These are phyloP conservation scores for Stachybotrys chartarum DNA, from an alignment of 2,329 filamentous ascomycete genomes.

Conservation along the genomic window DNA sequence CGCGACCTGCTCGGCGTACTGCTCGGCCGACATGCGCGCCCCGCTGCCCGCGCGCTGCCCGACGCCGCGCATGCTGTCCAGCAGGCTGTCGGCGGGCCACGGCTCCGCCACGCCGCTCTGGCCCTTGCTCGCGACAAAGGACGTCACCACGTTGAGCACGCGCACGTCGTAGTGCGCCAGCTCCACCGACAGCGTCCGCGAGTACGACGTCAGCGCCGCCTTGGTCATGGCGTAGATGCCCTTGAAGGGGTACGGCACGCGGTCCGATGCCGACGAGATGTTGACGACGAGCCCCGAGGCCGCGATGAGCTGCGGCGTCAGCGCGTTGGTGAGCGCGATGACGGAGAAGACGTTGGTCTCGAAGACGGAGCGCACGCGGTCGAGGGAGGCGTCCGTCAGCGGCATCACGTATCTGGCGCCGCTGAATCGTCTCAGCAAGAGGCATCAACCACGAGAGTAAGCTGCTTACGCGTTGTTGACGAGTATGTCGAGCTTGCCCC, in stretches of 20 bases:
- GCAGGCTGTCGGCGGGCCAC: constrained; percentile 5
- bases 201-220: constrained; percentile 27
- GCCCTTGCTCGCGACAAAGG: constrained; percentile 4
- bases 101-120: constrained; percentile 4
- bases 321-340: constrained; percentile 27
- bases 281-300: constrained; percentile 26
- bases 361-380: constrained; percentile 13
- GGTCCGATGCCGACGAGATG: constrained; percentile 25
- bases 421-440: not conserved
- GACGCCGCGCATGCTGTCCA: constrained; percentile 5
- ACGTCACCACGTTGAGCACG: constrained; percentile 7
- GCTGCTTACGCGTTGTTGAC: constrained; percentile 28
- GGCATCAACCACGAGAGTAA: not conserved
- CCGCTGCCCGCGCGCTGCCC: constrained; percentile 6
- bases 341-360: constrained; percentile 29
- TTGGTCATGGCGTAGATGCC: constrained; percentile 34
- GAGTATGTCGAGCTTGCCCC: constrained; percentile 32
- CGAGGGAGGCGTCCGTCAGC: constrained; percentile 3
- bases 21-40: constrained; percentile 5
- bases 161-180: constrained; percentile 21
- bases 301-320: constrained; percentile 25
- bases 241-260: constrained; percentile 17
- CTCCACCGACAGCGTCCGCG: constrained; percentile 30
- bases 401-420: constrained; percentile 7
- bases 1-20: constrained; percentile 5